Conservation (phyloP, 2,329 filamentous ascomycete genomes). For the Pseudocercospora eumusae region DNA sequence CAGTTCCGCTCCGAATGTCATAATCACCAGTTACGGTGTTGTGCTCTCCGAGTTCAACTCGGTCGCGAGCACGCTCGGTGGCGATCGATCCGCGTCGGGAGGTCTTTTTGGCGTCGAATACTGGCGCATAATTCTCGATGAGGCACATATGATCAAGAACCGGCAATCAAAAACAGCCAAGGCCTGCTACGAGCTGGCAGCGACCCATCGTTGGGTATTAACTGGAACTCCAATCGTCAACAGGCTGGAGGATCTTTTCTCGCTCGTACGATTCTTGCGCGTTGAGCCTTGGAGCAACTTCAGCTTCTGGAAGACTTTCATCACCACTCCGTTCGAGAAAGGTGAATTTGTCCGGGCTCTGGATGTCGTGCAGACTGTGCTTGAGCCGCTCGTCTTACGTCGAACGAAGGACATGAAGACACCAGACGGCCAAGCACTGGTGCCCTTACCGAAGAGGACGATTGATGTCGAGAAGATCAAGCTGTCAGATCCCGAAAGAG, state of each 20-base stretch:
- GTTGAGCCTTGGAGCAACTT: slow-evolving; percentile 99
- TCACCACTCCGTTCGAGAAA: slow-evolving; percentile 94
- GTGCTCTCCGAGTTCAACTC: slow-evolving; percentile 87
- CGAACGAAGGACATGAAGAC: slow-evolving; percentile 99
- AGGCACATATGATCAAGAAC: slow-evolving; percentile 91
- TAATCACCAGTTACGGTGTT: slow-evolving; percentile 93
- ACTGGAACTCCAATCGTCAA: slow-evolving; percentile 98
- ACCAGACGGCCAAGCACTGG: slow-evolving; percentile 76
- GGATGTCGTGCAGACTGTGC: slow-evolving; percentile 93
- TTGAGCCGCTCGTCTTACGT: slow-evolving; percentile 92
- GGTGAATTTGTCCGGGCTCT: slow-evolving; percentile 91
- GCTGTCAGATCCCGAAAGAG: slow-evolving; percentile 78
- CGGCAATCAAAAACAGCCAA: slow-evolving; percentile 85
- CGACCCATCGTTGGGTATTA: slow-evolving; percentile 85
- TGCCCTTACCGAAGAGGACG: slow-evolving; percentile 76
- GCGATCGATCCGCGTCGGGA: slow-evolving; percentile 56
- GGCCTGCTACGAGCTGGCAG: slow-evolving; percentile 87
- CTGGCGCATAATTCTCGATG: slow-evolving; percentile 92
- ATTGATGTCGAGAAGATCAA: slow-evolving; percentile 87
- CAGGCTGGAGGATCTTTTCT: slow-evolving; percentile 90
- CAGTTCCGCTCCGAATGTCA: slow-evolving; percentile 76
- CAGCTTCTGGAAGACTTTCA: slow-evolving; percentile 98
- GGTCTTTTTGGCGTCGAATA: slow-evolving; percentile 90
- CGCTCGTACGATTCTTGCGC: slow-evolving; percentile 83
- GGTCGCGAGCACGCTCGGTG: slow-evolving; percentile 61